phyloP scores from a whole-genome alignment of 2,329 filamentous ascomycete species.

The Epichloe gansuensis region DNA sequence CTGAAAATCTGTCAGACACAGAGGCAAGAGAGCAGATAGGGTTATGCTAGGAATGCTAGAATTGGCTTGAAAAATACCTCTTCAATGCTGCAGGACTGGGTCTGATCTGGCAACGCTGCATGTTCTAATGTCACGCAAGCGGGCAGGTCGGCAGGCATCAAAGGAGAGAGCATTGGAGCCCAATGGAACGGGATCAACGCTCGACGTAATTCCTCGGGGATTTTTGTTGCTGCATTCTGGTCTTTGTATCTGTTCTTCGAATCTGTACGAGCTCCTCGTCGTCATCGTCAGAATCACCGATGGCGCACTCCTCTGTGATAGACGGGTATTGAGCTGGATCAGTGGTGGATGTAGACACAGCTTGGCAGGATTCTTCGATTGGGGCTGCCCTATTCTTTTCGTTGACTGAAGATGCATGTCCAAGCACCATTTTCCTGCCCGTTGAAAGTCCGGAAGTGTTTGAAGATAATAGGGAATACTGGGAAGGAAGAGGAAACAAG shows the following conservation, averaged over 20 bases:
- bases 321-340: background rate
- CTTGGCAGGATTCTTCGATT: background rate
- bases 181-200: constrained; percentile 41
- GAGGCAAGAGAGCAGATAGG: background rate
- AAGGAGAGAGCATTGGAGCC: constrained; percentile 54
- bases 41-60: background rate
- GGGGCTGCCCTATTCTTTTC: background rate
- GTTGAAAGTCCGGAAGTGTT: background rate
- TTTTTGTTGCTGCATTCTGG: constrained; percentile 4
- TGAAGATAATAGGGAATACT: background rate
- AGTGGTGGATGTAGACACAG: background rate
- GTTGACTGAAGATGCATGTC: background rate
- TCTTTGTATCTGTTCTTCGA: constrained; percentile 3
- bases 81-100: constrained; percentile 35
- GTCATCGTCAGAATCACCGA: constrained; percentile 8
- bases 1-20: constrained; percentile 8
- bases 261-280: constrained; percentile 6
- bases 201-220: constrained; percentile 7
- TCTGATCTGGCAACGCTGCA: constrained; percentile 40
- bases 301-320: constrained; percentile 4
- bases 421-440: background rate
- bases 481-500: background rate
- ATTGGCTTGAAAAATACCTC: constrained; percentile 30
- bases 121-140: constrained; percentile 26
- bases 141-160: constrained; percentile 55